These are phyloP conservation scores for Phlegmacium glaucopus DNA, from an alignment of 768 basidiomycete genomes.

Conservation along the genomic window DNA sequence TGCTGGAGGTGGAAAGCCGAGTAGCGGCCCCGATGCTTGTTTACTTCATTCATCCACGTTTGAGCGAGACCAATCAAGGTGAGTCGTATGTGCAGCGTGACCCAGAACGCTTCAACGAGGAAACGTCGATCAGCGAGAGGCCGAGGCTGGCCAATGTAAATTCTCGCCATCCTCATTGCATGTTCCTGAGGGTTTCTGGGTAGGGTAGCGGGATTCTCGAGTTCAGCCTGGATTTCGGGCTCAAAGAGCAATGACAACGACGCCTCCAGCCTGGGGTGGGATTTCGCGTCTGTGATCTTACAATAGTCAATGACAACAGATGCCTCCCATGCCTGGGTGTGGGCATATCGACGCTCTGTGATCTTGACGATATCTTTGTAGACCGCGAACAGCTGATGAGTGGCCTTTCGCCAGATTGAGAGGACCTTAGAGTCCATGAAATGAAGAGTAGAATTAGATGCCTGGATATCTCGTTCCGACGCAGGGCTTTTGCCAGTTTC, in stretches of 20 bases:
- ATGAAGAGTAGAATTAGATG: conserved; percentile 6
- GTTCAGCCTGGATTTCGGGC: conserved; percentile 36
- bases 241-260: conserved; percentile 51
- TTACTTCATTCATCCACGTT: conserved; percentile 34
- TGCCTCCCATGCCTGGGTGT: conserved; percentile 61
- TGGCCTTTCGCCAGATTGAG: conserved; percentile 35
- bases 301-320: too few species aligned
- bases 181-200: conserved; percentile 41
- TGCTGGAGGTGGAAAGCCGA: conserved; percentile 23
- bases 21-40: conserved; percentile 10
- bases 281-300: too few species aligned
- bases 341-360: conserved; percentile 48
- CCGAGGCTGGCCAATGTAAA: conserved; percentile 52
- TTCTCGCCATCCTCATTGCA: conserved; percentile 49
- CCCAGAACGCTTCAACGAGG: conserved; percentile 58
- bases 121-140: conserved; percentile 60
- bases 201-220: conserved; percentile 28
- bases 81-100: conserved; percentile 51
- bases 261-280: too few species aligned
- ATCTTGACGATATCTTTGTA: conserved; percentile 40
- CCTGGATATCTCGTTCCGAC: conserved; percentile 2
- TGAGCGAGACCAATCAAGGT: conserved; percentile 42
- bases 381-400: conserved; percentile 29
- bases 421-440: conserved; percentile 6
- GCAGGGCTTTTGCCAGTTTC: conserved; percentile 6